A percentile compares a stretch with the other conserved stretches of the same genome.
Conservation (phyloP, 2,329 filamentous ascomycete genomes). For the Periconia sp. region DNA sequence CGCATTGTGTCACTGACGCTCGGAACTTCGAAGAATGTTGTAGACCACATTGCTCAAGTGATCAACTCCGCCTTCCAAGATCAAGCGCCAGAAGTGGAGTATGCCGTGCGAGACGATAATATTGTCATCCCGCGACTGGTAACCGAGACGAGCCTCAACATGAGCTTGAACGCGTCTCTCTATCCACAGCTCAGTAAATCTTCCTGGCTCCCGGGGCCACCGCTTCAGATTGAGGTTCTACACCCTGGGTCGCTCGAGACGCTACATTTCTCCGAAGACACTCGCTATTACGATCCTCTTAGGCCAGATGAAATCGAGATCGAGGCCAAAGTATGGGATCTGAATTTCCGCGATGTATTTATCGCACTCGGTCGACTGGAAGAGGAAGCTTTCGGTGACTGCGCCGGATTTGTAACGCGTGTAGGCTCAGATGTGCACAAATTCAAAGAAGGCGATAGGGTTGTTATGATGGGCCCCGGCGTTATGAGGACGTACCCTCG, state of each 20-base stretch:
- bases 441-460: conserved; percentile 10
- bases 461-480: neutral
- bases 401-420: conserved; percentile 9
- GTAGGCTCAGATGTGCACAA: conserved; percentile 8
- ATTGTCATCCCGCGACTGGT: conserved; percentile 9
- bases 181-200: neutral
- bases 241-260: conserved; percentile 14
- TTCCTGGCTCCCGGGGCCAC: conserved; percentile 7
- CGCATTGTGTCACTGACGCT: conserved; percentile 12
- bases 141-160: conserved; percentile 4
- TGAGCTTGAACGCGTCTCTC: neutral
- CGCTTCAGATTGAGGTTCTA: conserved; percentile 18
- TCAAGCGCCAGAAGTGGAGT: conserved; percentile 8
- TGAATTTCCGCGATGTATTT: conserved; percentile 21
- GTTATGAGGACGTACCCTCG: neutral
- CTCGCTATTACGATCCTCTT: conserved; percentile 5
- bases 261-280: conserved; percentile 9
- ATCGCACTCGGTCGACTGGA: conserved; percentile 33
- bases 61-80: conserved; percentile 3
- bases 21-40: neutral
- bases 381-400: conserved; percentile 11
- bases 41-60: conserved; percentile 3
- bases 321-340: conserved; percentile 9
- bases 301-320: conserved; percentile 13
- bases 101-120: conserved; percentile 6